A percentile compares a stretch with the other conserved stretches of the same genome.
Conservation (phyloP, 495 filamentous ascomycete species). For the Neurospora cerealis region DNA sequence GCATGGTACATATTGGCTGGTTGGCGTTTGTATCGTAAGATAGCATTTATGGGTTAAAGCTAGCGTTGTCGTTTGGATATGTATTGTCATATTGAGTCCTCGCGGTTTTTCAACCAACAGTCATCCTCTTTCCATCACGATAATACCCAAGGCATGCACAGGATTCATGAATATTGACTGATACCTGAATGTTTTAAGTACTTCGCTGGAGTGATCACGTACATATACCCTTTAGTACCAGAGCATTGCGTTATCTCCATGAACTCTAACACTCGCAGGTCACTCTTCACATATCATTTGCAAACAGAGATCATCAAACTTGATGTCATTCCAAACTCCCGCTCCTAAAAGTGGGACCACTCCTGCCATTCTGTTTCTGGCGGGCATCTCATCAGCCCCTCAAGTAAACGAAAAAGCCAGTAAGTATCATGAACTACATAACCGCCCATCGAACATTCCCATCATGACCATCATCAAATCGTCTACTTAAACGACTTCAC, state of each 20-base stretch:
- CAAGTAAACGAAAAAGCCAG: background rate
- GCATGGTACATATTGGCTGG: background rate
- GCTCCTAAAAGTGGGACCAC: background rate
- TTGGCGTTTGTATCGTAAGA: background rate
- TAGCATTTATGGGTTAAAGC: background rate
- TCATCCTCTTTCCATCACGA: background rate
- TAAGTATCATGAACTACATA: background rate
- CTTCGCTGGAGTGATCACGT: background rate
- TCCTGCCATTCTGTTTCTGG: background rate
- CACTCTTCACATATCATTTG: background rate
- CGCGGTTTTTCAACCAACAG: background rate
- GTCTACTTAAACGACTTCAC: conserved; percentile 34
- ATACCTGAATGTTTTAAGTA: background rate
- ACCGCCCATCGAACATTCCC: background rate
- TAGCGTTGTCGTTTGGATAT: background rate
- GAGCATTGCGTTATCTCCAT: background rate
- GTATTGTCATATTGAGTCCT: background rate
- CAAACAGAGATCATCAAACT: background rate
- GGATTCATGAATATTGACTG: background rate
- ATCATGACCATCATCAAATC: background rate
- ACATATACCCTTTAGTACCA: background rate
- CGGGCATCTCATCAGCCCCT: background rate
- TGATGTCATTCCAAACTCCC: background rate
- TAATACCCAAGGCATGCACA: background rate
- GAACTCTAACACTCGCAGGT: background rate